Percentiles rank a stretch among this genome's conserved stretches.
Evolutionary conservation across 2,329 filamentous ascomycete species (phyloP).

Genomic region (Stemphylium vesicarium): DNA sequence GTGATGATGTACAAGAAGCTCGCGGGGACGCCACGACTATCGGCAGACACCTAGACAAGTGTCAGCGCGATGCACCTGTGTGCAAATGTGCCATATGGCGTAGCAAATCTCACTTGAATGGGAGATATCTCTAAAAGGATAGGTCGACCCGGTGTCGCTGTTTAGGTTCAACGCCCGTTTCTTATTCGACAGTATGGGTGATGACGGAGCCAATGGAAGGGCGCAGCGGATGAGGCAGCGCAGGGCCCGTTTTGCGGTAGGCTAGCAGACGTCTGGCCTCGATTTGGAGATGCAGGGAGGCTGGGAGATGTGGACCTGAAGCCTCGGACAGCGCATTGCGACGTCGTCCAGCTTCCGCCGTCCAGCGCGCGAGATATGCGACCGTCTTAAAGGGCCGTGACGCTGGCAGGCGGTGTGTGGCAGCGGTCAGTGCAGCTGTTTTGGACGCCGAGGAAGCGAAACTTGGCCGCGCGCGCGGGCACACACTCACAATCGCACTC

Average conservation of each 20-base stretch:
- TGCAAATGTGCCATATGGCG: conserved; percentile 24
- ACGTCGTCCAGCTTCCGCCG: conserved; percentile 39
- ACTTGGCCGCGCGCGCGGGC: conserved; percentile 19
- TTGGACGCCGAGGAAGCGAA: conserved; percentile 37
- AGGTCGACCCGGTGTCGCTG: conserved; percentile 38
- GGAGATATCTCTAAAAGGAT: conserved; percentile 42
- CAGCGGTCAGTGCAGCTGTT: conserved; percentile 47
- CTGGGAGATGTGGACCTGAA: conserved; percentile 39
- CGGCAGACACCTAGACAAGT: conserved; percentile 30
- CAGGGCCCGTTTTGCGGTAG: conserved; percentile 36
- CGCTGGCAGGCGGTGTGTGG: conserved; percentile 50
- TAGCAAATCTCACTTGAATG: conserved; percentile 32
- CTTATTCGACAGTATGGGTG: conserved; percentile 42
- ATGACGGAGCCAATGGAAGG: conserved; percentile 43
- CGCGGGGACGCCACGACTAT: conserved; percentile 24
- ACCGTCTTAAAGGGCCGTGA: conserved; percentile 43
- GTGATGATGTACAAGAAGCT: conserved; percentile 32
- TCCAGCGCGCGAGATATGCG: conserved; percentile 38
- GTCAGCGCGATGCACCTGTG: conserved; percentile 31
- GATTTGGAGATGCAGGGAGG: conserved; percentile 37
- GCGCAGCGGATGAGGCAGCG: conserved; percentile 38
- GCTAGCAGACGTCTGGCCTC: conserved; percentile 46
- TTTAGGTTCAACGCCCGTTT: conserved; percentile 28
- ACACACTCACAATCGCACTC: conserved; percentile 11
- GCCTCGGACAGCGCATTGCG: conserved; percentile 49